These are phyloP conservation scores for Chlorella variabilis DNA, from an alignment of 163 green algal genomes.

Conservation along the genomic window DNA sequence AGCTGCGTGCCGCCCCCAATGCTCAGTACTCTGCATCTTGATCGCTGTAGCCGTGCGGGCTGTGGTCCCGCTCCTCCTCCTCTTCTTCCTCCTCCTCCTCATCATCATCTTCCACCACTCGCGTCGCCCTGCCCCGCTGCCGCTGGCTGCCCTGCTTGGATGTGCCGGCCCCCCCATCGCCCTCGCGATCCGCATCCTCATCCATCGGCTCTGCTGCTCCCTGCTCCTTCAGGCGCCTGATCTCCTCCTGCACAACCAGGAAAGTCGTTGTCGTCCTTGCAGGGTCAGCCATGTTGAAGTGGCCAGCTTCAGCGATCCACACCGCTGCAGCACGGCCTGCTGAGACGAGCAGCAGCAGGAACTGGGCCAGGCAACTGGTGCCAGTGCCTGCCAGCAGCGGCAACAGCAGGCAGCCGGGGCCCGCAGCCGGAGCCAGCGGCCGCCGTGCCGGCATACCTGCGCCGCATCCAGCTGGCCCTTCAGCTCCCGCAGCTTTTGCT, in stretches of 20 bases:
- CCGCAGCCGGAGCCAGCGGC: neutral
- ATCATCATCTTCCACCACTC: neutral
- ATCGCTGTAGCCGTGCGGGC: too few relatives aligned
- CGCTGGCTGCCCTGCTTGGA: neutral
- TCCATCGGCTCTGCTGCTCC: slow-evolving; percentile 15
- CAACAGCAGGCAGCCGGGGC: neutral
- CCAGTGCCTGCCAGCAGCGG: too few relatives aligned
- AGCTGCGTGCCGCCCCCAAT: too few relatives aligned
- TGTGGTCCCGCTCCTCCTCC: too few relatives aligned
- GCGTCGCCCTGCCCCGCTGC: neutral
- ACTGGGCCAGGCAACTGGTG: too few relatives aligned
- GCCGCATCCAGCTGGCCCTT: slow-evolving; percentile 11
- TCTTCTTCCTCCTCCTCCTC: too few relatives aligned
- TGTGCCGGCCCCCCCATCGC: too few relatives aligned
- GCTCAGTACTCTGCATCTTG: too few relatives aligned
- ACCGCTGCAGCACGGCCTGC: too few relatives aligned
- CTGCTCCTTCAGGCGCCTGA: slow-evolving; percentile 5
- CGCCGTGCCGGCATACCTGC: neutral
- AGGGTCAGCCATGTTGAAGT: neutral
- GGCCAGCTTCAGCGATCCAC: too few relatives aligned
- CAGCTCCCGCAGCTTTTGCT: slow-evolving; percentile 35
- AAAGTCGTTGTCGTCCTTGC: too few relatives aligned
- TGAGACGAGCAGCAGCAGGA: too few relatives aligned
- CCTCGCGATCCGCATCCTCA: neutral
- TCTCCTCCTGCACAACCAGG: slow-evolving; percentile 2